Evolutionary conservation across 202 grass and related monocot genomes (phyloP).

Genomic region (Brachypodium distachyon): DNA sequence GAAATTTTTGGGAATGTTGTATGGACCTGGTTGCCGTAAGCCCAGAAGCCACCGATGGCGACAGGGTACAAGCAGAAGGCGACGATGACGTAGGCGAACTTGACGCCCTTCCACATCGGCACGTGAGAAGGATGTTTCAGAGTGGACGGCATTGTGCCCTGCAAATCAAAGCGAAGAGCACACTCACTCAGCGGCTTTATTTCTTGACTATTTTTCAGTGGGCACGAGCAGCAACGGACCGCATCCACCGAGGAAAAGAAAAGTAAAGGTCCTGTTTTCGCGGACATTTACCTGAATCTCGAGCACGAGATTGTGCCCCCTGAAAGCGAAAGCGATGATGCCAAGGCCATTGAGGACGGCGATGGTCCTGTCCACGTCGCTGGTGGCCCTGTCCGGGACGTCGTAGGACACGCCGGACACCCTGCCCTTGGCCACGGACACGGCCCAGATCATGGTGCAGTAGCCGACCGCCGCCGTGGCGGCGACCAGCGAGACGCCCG

Average conservation of each 20-base stretch:
- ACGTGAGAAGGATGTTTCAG: slow-evolving; percentile 82
- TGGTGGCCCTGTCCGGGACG: slow-evolving; percentile 31
- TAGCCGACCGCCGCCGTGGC: slow-evolving; percentile 58
- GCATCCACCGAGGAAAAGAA: background rate
- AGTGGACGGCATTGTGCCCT: slow-evolving; percentile 91
- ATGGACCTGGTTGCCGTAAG: slow-evolving; percentile 70
- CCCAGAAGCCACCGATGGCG: slow-evolving; percentile 86
- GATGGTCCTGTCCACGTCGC: slow-evolving; percentile 35
- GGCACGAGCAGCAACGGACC: background rate
- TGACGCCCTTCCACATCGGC: slow-evolving; percentile 96
- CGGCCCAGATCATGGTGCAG: slow-evolving; percentile 86
- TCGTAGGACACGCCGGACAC: slow-evolving; percentile 50
- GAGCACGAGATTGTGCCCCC: slow-evolving; percentile 89
- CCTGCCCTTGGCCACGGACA: slow-evolving; percentile 71
- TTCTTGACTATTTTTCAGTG: background rate
- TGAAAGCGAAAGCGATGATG: slow-evolving; percentile 95
- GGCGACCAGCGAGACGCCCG: slow-evolving; percentile 67
- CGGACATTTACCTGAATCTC: slow-evolving; percentile 66
- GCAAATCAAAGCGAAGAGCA: background rate
- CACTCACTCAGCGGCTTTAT: background rate
- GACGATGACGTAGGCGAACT: slow-evolving; percentile 55
- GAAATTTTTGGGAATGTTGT: background rate
- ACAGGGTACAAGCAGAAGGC: slow-evolving; percentile 73
- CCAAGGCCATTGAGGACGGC: slow-evolving; percentile 65
- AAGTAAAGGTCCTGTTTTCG: background rate